Evolutionary conservation across 495 filamentous ascomycete genomes (phyloP).

Genomic region (Aspergillus biplanus): DNA sequence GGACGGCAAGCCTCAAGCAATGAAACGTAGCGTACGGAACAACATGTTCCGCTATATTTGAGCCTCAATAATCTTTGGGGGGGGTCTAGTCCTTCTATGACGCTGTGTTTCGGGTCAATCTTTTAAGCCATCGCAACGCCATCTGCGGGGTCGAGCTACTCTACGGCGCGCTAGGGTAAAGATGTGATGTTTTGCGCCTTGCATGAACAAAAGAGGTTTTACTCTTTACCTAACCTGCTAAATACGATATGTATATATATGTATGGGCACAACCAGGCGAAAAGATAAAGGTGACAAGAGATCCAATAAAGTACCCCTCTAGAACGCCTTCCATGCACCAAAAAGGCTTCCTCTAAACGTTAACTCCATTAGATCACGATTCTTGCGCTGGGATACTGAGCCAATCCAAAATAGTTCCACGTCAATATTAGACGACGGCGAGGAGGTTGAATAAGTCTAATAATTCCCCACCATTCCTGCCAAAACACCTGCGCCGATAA

Average conservation of each 20-base stretch:
- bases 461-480: constrained; percentile 58
- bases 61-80: constrained; percentile 16
- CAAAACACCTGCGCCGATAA: constrained; percentile 75
- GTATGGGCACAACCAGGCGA: background rate
- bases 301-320: constrained; percentile 4
- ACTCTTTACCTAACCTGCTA: constrained; percentile 10
- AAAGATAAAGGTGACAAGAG: background rate
- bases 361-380: constrained; percentile 10
- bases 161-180: too few species aligned
- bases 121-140: too few species aligned
- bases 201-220: background rate
- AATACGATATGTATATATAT: constrained; percentile 7
- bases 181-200: too few species aligned
- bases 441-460: constrained; percentile 17
- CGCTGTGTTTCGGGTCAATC: too few species aligned
- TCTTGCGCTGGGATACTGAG: background rate
- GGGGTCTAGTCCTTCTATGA: background rate
- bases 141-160: too few species aligned
- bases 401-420: constrained; percentile 15
- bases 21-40: constrained; percentile 77
- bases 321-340: constrained; percentile 12
- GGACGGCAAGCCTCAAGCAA: constrained; percentile 70
- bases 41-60: constrained; percentile 79
- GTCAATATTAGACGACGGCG: constrained; percentile 9
- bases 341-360: constrained; percentile 18